Conservation (phyloP, 2,329 filamentous ascomycete genomes). For the Pestalotiopsis sp. region DNA sequence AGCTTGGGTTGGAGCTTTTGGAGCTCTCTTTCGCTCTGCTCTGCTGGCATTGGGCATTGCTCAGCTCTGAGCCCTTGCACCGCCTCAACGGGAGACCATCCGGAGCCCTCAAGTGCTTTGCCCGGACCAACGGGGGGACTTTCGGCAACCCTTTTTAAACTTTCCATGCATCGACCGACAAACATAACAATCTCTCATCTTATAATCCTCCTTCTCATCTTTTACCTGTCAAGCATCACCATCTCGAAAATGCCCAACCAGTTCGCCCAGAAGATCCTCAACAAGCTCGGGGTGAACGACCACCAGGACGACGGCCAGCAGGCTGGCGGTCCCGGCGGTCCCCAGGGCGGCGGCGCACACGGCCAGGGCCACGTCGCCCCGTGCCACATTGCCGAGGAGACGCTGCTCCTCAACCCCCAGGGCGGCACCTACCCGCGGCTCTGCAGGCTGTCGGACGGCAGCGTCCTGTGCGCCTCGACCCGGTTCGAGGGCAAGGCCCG, state of each 20-base stretch:
- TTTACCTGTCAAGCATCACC: background rate
- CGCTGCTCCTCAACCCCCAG: conserved; percentile 41
- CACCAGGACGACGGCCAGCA: background rate
- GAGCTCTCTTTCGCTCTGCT: background rate
- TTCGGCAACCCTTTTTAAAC: background rate
- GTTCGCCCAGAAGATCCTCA: conserved; percentile 17
- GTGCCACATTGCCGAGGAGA: conserved; percentile 8
- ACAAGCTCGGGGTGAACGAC: conserved; percentile 16
- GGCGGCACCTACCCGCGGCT: conserved; percentile 51
- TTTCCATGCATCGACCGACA: background rate
- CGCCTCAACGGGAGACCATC: background rate
- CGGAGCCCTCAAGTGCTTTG: background rate
- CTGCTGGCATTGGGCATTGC: background rate
- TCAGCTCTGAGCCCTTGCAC: background rate
- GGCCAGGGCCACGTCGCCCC: background rate
- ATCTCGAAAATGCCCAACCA: conserved; percentile 8
- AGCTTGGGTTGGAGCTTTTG: background rate
- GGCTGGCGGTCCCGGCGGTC: background rate
- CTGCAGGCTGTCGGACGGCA: conserved; percentile 44
- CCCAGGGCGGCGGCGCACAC: background rate
- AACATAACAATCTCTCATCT: background rate
- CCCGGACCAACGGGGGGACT: background rate
- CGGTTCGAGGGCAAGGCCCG: conserved; percentile 38
- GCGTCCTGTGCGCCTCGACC: conserved; percentile 48
- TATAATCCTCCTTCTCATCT: background rate